Base-by-base conservation (phyloP, 192 early-diverging fungal species). In the Tieghemiomyces parasiticus region DNA sequence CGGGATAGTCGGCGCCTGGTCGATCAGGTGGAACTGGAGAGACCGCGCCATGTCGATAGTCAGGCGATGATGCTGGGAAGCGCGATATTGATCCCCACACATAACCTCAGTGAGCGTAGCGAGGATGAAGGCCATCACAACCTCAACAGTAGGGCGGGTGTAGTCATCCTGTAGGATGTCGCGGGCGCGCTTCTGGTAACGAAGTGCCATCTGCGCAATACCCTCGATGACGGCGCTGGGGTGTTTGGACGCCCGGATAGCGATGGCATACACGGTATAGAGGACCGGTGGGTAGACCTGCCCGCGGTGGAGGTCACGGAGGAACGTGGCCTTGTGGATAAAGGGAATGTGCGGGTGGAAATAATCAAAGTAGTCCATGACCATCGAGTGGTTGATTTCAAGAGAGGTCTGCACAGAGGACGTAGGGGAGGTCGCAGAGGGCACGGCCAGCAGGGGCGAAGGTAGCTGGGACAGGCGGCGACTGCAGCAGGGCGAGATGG, bases 271-370 rank as follows among this genome's bases (percentile, higher is more conserved):
- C 46, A 47, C 25, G 2, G 46, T 24, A 24, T 47, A 47, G 46
- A 47, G 46, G 3, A 47, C 25, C 46, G 46, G 46, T 22, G 46
- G 46, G 46, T 47, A 47, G 20, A 47, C 46, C 3, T 19, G 19
- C 25, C 46, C 46, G 20, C 25, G 46, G 46, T 47, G 46, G 46
- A 47, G 46, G 20, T 6, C 20, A 22, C 1, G 19, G 20, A 47
- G 8, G 25, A 47, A 47, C 3, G 46, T 47, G 46, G 8, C 46
- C 46, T 47, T 47, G 46, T 47, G 46, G 3, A 47, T 3, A 47
- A 47, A 47, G 25, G 46, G 46, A 47, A 47, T 47, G 46, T 47
- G 46, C 46, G 46, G 46, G 8, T 47, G 46, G 46, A 47, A 47
- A 47, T 47, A 24, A 8, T 47, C 46, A 47, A 47, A 47, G 46